phyloP scores from a whole-genome alignment of 768 basidiomycete species.

The Auriculariales sp. region DNA sequence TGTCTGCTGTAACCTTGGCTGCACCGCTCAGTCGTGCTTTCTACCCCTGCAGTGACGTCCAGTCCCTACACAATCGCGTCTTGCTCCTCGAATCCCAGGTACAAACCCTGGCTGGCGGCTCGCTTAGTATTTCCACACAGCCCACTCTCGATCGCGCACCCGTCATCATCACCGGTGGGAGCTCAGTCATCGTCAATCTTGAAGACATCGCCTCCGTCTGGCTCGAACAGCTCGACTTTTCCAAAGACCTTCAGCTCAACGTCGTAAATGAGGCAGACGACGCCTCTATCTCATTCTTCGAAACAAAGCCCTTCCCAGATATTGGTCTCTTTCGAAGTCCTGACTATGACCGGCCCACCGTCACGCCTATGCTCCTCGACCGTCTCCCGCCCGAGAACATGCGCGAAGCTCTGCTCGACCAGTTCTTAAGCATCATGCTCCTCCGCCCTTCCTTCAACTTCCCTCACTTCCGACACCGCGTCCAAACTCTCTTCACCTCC shows the following conservation, averaged over 20 bases:
- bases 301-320: slow-evolving; percentile 14
- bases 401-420: slow-evolving; percentile 23
- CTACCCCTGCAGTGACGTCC: slow-evolving; percentile 41
- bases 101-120: slow-evolving; percentile 1
- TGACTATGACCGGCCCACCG: slow-evolving; percentile 14
- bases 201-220: slow-evolving; percentile 47
- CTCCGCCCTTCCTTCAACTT: slow-evolving; percentile 38
- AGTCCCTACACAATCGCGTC: slow-evolving; percentile 70
- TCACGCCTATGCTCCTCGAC: slow-evolving; percentile 24
- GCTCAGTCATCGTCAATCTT: slow-evolving; percentile 36
- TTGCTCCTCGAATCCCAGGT: slow-evolving; percentile 49
- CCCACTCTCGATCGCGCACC: slow-evolving; percentile 18
- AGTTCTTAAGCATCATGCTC: slow-evolving; percentile 27
- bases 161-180: slow-evolving; percentile 24
- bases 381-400: slow-evolving; percentile 25
- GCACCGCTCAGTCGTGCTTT: neutral
- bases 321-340: slow-evolving; percentile 16
- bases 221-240: slow-evolving; percentile 37
- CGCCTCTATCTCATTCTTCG: slow-evolving; percentile 9
- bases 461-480: slow-evolving; percentile 29
- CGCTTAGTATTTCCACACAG: slow-evolving; percentile 3
- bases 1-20: neutral
- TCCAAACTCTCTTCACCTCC: slow-evolving; percentile 30
- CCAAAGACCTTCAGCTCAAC: slow-evolving; percentile 8
- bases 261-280: slow-evolving; percentile 6